These are phyloP conservation scores for Penicillium oxalicum DNA, from an alignment of 2,329 filamentous ascomycete species.

Conservation along the genomic window DNA sequence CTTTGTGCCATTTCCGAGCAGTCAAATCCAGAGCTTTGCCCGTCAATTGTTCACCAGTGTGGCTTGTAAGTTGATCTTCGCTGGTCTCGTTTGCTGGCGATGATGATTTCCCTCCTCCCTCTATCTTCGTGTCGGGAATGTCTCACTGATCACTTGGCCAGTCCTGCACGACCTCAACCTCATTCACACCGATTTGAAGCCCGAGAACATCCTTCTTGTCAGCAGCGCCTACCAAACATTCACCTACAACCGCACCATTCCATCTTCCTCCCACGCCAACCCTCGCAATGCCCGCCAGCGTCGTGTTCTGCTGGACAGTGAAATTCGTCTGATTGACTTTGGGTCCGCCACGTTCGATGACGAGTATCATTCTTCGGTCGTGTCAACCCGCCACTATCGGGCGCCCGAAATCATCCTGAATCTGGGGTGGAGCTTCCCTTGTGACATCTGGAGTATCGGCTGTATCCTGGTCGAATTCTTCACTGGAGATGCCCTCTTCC, in stretches of 20 bases:
- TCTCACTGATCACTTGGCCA: slow-evolving; percentile 38
- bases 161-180: slow-evolving; percentile 95
- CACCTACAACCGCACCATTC: slow-evolving; percentile 62
- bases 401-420: slow-evolving; percentile 64
- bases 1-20: slow-evolving; percentile 96
- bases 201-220: slow-evolving; percentile 62
- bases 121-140: not conserved
- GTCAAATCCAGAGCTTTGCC: slow-evolving; percentile 95
- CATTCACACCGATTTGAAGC: slow-evolving; percentile 78
- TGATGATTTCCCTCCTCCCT: not conserved
- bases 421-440: slow-evolving; percentile 62
- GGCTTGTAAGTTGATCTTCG: slow-evolving; percentile 68
- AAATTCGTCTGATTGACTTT: slow-evolving; percentile 63
- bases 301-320: slow-evolving; percentile 58
- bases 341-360: slow-evolving; percentile 63
- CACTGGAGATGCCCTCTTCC: slow-evolving; percentile 62
- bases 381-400: slow-evolving; percentile 61
- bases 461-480: slow-evolving; percentile 65
- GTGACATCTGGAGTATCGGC: slow-evolving; percentile 65
- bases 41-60: slow-evolving; percentile 96
- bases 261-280: slow-evolving; percentile 56
- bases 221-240: slow-evolving; percentile 62
- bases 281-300: slow-evolving; percentile 55
- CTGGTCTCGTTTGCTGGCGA: too few relatives aligned
- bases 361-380: slow-evolving; percentile 63